These are phyloP conservation scores for Casuarina cunninghamiana DNA, from an alignment of 306 rosid species.

Conservation along the genomic window DNA sequence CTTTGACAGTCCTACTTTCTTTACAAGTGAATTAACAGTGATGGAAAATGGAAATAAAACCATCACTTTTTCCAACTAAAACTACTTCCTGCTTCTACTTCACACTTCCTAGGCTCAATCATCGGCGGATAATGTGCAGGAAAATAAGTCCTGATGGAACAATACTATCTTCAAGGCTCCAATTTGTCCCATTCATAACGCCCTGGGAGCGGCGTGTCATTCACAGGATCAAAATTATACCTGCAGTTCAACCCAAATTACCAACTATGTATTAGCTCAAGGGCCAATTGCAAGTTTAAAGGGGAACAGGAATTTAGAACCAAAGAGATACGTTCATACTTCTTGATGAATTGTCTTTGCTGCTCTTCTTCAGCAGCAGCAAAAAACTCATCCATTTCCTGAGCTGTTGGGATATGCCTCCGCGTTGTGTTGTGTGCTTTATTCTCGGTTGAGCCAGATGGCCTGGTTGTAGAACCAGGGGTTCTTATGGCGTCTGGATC, in stretches of 20 bases:
- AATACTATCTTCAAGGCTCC: slow-evolving; percentile 42
- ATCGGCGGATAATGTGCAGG: slow-evolving; percentile 42
- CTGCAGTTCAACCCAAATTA: slow-evolving; percentile 50
- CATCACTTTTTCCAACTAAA: slow-evolving; percentile 74
- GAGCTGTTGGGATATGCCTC: slow-evolving; percentile 68
- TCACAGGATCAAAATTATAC: slow-evolving; percentile 92
- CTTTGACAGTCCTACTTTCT: slow-evolving; percentile 73
- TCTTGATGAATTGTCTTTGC: slow-evolving; percentile 70
- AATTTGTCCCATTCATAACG: slow-evolving; percentile 85
- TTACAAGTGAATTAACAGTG: slow-evolving; percentile 83
- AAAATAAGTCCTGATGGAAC: slow-evolving; percentile 47
- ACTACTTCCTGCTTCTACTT: slow-evolving; percentile 53
- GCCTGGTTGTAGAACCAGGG: slow-evolving; percentile 86
- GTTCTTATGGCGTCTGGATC: slow-evolving; percentile 59
- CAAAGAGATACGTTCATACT: slow-evolving; percentile 40
- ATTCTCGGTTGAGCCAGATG: slow-evolving; percentile 50
- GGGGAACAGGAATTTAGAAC: slow-evolving; percentile 6
- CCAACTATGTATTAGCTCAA: not conserved
- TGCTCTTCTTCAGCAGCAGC: slow-evolving; percentile 67
- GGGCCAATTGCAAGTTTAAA: not conserved
- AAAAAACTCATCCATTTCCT: slow-evolving; percentile 87
- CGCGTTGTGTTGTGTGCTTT: slow-evolving; percentile 43
- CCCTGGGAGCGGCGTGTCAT: slow-evolving; percentile 80
- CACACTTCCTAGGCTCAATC: slow-evolving; percentile 32
- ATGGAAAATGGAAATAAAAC: slow-evolving; percentile 87